Percentiles rank a stretch among this genome's conserved stretches.
These are phyloP conservation scores for Pittosporum tobira DNA, from an alignment of 129 eudicot genomes.

Conservation along the genomic window DNA sequence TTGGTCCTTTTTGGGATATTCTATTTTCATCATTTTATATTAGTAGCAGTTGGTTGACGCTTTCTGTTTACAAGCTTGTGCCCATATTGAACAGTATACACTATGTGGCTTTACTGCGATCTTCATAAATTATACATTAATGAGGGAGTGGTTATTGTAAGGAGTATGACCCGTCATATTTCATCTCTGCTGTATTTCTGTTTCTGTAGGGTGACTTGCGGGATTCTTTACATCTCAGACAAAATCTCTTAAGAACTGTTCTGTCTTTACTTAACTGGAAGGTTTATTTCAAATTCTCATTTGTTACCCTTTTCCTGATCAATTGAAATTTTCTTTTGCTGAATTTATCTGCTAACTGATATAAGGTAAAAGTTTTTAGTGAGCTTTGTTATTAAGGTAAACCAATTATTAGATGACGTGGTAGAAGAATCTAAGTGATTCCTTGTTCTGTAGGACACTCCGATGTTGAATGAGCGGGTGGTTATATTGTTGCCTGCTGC, in stretches of 20 bases:
- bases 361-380: neutral
- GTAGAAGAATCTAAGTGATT: neutral
- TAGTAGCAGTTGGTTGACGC: neutral
- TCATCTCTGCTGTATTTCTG: constrained; percentile 8
- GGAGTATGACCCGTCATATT: neutral
- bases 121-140: neutral
- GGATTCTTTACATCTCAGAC: constrained; percentile 65
- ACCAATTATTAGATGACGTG: neutral
- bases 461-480: constrained; percentile 47
- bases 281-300: constrained; percentile 36
- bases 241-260: constrained; percentile 61
- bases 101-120: neutral
- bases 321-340: neutral
- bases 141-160: neutral
- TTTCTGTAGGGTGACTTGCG: constrained; percentile 65
- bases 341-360: neutral
- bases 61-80: neutral
- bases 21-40: neutral
- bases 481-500: constrained; percentile 69
- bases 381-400: no score
- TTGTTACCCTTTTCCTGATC: neutral
- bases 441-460: constrained; percentile 41
- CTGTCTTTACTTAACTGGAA: constrained; percentile 48
- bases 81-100: neutral
- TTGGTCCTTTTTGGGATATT: constrained; percentile 1